Percentiles rank a stretch among this genome's conserved stretches.
Evolutionary conservation across 495 filamentous ascomycete genomes (phyloP).

Genomic region (Neurospora hispaniola): DNA sequence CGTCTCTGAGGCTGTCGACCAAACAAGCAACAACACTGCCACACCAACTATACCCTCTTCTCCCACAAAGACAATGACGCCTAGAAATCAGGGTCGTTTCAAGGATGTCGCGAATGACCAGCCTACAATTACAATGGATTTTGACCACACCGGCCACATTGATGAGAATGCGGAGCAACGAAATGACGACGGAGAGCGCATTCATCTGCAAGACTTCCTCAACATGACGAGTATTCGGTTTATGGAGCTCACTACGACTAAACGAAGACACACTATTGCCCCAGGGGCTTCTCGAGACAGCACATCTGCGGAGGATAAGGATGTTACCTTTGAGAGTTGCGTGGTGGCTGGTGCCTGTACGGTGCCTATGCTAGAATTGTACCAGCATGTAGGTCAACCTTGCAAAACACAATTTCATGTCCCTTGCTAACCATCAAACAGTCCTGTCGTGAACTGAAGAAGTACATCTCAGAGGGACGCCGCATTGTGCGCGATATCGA

Average conservation of each 20-base stretch:
- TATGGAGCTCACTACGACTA: slow-evolving; percentile 90
- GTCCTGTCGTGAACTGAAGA: slow-evolving; percentile 89
- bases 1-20: slow-evolving; percentile 33
- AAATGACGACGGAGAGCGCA: slow-evolving; percentile 48
- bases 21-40: slow-evolving; percentile 2
- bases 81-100: slow-evolving; percentile 40
- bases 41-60: slow-evolving; percentile 37
- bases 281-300: slow-evolving; percentile 37
- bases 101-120: slow-evolving; percentile 33
- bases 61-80: slow-evolving; percentile 40
- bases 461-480: slow-evolving; percentile 84
- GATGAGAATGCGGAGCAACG: slow-evolving; percentile 24
- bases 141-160: slow-evolving; percentile 29
- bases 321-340: slow-evolving; percentile 55
- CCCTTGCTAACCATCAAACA: slow-evolving; percentile 30
- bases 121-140: slow-evolving; percentile 34
- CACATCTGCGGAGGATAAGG: slow-evolving; percentile 32
- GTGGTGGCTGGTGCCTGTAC: slow-evolving; percentile 87
- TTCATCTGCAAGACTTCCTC: slow-evolving; percentile 84
- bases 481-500: slow-evolving; percentile 84
- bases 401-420: not conserved
- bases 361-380: slow-evolving; percentile 84
- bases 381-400: slow-evolving; percentile 64
- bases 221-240: slow-evolving; percentile 94
- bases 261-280: slow-evolving; percentile 73